phyloP scores from a whole-genome alignment of 2,329 filamentous ascomycete genomes.

The Phialocephala subalpina region DNA sequence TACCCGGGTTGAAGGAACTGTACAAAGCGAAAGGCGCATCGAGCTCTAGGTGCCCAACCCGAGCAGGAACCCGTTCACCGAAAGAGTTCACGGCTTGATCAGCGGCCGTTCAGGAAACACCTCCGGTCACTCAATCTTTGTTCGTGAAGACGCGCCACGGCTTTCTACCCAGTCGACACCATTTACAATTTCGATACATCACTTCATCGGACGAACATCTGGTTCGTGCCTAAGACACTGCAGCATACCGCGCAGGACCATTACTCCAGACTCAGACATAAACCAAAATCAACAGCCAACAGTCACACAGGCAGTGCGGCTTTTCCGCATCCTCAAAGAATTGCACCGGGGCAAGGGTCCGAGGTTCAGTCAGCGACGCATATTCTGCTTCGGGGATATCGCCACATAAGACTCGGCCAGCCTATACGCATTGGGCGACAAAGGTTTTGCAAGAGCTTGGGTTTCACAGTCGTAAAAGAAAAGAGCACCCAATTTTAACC shows the following conservation, averaged over 20 bases:
- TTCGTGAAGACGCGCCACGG: not conserved
- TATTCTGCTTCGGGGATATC: conserved; percentile 16
- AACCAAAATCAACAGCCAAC: conserved; percentile 9
- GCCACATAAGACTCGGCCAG: conserved; percentile 23
- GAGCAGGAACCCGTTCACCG: not conserved
- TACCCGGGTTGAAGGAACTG: not conserved
- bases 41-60: not conserved
- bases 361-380: conserved; percentile 8
- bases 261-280: conserved; percentile 24
- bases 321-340: conserved; percentile 5
- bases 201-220: conserved; percentile 42
- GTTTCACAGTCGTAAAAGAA: conserved; percentile 30
- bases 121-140: not conserved
- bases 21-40: not conserved
- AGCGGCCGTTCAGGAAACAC: conserved; percentile 3
- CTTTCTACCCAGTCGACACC: not conserved
- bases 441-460: conserved; percentile 21
- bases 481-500: conserved; percentile 32
- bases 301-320: conserved; percentile 8
- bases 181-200: conserved; percentile 25
- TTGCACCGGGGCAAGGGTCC: not conserved
- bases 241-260: conserved; percentile 34
- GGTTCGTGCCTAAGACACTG: conserved; percentile 42
- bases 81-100: not conserved
- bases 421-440: conserved; percentile 16